These are phyloP conservation scores for Filobasidium floriforme DNA, from an alignment of 768 basidiomycete genomes.

Conservation along the genomic window DNA sequence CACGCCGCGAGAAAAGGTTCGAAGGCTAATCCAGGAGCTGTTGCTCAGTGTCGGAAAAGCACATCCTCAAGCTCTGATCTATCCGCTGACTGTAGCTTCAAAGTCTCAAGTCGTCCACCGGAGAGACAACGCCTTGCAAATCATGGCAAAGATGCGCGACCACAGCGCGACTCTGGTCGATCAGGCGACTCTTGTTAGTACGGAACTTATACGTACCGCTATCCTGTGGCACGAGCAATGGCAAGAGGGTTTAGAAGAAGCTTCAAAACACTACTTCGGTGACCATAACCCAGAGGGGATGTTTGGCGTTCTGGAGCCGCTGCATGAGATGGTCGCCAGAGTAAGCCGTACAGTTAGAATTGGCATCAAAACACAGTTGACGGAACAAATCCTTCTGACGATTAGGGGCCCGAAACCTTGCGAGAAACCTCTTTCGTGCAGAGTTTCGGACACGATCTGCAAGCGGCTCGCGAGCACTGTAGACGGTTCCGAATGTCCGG, in stretches of 20 bases:
- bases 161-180: constrained; percentile 80
- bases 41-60: constrained; percentile 88
- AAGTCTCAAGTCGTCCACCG: constrained; percentile 82
- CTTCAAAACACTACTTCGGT: constrained; percentile 89
- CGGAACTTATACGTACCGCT: constrained; percentile 91
- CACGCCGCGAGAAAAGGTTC: constrained; percentile 77
- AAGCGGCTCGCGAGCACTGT: constrained; percentile 85
- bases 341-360: constrained; percentile 45
- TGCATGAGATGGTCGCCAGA: constrained; percentile 82
- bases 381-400: background rate
- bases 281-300: constrained; percentile 95
- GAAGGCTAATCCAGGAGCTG: constrained; percentile 78
- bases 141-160: constrained; percentile 89
- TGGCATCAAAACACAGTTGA: constrained; percentile 3
- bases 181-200: constrained; percentile 83
- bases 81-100: constrained; percentile 84
- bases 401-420: constrained; percentile 81
- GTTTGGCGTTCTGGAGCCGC: constrained; percentile 83
- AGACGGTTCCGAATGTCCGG: constrained; percentile 75
- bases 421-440: constrained; percentile 93
- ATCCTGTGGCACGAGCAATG: constrained; percentile 98
- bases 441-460: constrained; percentile 83
- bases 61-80: constrained; percentile 95
- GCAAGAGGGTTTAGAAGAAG: constrained; percentile 98
- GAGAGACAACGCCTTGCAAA: constrained; percentile 69